phyloP scores from a whole-genome alignment of 1,284 basidiomycete genomes.

The Sutorius eximius region DNA sequence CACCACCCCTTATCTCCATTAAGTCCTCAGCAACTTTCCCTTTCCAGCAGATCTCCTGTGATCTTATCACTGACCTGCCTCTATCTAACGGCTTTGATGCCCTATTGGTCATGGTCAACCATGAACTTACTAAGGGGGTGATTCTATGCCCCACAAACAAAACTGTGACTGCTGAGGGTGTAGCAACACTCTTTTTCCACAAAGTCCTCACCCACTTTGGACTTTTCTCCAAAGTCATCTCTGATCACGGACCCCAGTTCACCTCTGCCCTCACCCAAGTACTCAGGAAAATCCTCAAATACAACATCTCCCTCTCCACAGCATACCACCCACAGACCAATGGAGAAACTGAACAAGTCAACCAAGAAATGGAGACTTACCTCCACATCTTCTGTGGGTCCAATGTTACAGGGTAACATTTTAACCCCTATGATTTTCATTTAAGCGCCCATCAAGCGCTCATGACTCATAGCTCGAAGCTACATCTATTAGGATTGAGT shows the following conservation, averaged over 20 bases:
- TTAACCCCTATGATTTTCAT: too few relatives aligned
- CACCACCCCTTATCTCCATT: accelerated
- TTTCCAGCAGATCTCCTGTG: constrained; percentile 3
- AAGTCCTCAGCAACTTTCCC: accelerated
- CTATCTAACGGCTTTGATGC: constrained; percentile 1
- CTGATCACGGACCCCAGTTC: background rate
- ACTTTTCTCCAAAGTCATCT: background rate
- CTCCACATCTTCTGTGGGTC: background rate
- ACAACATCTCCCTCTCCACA: background rate
- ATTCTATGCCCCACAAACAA: constrained; percentile 19
- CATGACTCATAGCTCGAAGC: too few relatives aligned
- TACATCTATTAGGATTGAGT: too few relatives aligned
- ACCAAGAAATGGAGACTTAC: background rate
- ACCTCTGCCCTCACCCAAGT: background rate
- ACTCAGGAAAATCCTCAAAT: too few relatives aligned
- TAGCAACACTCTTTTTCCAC: constrained; percentile 13
- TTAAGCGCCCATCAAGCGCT: too few relatives aligned
- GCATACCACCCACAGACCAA: too few relatives aligned
- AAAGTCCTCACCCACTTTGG: too few relatives aligned
- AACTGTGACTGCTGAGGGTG: constrained; percentile 3
- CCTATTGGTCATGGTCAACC: constrained; percentile 29
- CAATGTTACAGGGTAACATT: too few relatives aligned
- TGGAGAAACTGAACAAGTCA: background rate
- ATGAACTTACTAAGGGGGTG: too few relatives aligned
- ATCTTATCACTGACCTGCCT: constrained; percentile 20